These are phyloP conservation scores for Eucalyptus globulus DNA, from an alignment of 345 rosid genomes.

Conservation along the genomic window DNA sequence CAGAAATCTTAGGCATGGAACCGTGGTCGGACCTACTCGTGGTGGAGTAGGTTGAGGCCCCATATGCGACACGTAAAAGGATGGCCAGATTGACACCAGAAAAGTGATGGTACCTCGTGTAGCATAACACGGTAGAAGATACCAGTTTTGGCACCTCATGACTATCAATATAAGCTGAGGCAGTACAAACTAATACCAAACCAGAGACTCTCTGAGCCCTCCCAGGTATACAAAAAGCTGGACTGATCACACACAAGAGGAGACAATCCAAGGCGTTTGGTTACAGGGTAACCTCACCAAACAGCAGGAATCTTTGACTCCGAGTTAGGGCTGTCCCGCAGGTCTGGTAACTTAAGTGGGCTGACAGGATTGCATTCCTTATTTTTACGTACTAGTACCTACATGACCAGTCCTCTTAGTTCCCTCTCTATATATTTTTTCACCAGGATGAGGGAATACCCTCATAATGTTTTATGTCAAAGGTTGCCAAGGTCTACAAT, in stretches of 20 bases:
- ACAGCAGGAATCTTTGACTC: too few species aligned
- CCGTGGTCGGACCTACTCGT: background rate
- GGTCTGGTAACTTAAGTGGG: rapidly evolving
- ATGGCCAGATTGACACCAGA: background rate
- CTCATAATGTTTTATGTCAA: too few species aligned
- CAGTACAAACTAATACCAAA: background rate
- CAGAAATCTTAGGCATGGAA: background rate
- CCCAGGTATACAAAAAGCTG: background rate
- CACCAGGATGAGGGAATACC: too few species aligned
- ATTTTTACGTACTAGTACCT: rapidly evolving
- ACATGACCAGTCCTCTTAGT: rapidly evolving
- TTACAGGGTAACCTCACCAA: too few species aligned
- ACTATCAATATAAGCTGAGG: background rate
- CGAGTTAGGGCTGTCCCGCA: rapidly evolving
- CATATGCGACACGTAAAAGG: background rate
- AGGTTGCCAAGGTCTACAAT: too few species aligned
- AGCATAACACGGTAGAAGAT: background rate
- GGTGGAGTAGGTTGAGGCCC: background rate
- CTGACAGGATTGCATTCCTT: rapidly evolving
- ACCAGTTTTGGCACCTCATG: background rate
- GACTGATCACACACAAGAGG: background rate
- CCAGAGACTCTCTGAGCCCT: background rate
- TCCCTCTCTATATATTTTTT: too few species aligned
- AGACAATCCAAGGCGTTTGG: background rate
- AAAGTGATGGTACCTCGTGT: background rate